These are phyloP conservation scores for Ophiostoma himal-ulmi DNA, from an alignment of 2,329 filamentous ascomycete species.

Conservation along the genomic window DNA sequence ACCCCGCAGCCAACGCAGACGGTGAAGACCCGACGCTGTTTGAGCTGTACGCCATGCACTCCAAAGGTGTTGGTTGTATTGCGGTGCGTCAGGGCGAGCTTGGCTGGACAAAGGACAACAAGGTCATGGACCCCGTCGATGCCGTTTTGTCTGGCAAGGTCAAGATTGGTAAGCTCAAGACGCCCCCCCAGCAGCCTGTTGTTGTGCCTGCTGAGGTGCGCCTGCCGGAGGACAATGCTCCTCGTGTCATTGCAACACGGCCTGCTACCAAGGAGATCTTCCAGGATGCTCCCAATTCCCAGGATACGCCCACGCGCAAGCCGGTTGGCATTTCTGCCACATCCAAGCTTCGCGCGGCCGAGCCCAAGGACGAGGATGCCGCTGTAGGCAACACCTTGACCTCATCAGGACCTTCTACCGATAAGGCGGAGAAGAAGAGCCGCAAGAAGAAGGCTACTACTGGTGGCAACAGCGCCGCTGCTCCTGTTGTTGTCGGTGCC, in stretches of 20 bases:
- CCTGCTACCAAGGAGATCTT: constrained; percentile 35
- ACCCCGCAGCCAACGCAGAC: constrained; percentile 57
- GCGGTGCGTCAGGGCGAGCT: constrained; percentile 82
- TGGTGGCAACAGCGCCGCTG: constrained; percentile 27
- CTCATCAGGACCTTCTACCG: constrained; percentile 31
- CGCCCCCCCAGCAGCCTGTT: constrained; percentile 41
- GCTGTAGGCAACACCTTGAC: constrained; percentile 18
- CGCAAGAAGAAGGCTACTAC: constrained; percentile 63
- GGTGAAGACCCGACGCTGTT: constrained; percentile 72
- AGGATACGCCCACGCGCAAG: constrained; percentile 31
- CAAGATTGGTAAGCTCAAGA: constrained; percentile 63
- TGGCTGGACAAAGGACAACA: constrained; percentile 86
- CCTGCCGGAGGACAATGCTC: constrained; percentile 35
- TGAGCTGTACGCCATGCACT: constrained; percentile 96
- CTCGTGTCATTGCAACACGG: constrained; percentile 34
- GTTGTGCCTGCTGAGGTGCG: constrained; percentile 35
- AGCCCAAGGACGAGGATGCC: constrained; percentile 45
- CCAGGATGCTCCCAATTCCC: constrained; percentile 30
- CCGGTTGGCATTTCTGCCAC: constrained; percentile 32
- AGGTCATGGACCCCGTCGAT: constrained; percentile 72
- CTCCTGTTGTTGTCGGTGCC: not conserved
- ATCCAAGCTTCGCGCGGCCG: constrained; percentile 37
- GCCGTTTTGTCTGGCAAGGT: constrained; percentile 70
- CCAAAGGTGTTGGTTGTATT: constrained; percentile 88
- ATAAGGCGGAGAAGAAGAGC: constrained; percentile 57